These are phyloP conservation scores for Leccinum barrowsii DNA, from an alignment of 768 basidiomycete species.

Conservation along the genomic window DNA sequence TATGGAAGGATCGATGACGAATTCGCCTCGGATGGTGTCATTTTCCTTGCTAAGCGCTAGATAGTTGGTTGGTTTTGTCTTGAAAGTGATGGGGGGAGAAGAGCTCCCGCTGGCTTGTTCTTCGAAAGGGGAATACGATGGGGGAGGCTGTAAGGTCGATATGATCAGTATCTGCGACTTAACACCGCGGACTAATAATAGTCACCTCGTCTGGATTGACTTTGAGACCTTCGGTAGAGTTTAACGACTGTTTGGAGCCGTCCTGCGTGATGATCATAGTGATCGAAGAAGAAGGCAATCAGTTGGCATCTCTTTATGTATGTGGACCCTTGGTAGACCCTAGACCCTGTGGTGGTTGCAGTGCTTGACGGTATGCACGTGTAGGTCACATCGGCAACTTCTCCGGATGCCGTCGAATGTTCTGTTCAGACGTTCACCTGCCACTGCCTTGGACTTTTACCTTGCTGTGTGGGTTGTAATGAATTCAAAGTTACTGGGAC, in stretches of 20 bases:
- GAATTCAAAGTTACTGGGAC: background rate
- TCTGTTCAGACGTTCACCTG: no score
- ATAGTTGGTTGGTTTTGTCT: conserved; percentile 28
- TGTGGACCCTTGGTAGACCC: background rate
- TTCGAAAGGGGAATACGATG: conserved; percentile 15
- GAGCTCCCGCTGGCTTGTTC: background rate
- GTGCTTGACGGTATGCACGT: no score
- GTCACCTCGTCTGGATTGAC: conserved; percentile 6
- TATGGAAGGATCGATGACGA: conserved; percentile 43
- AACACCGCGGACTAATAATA: background rate
- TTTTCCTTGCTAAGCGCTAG: conserved; percentile 12
- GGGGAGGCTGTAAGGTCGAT: conserved; percentile 18
- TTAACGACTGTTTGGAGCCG: background rate
- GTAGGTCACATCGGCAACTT: no score
- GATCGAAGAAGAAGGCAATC: background rate
- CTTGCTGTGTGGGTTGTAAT: background rate
- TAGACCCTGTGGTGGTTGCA: no score
- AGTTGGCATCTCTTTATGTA: background rate
- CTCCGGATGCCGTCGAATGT: no score
- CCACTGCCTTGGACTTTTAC: no score
- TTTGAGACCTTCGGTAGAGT: background rate
- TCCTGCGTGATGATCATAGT: conserved; percentile 11
- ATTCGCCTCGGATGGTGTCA: conserved; percentile 25
- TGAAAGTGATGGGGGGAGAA: conserved; percentile 11
- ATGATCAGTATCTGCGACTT: background rate